phyloP scores from a whole-genome alignment of 2,329 filamentous ascomycete species.

The Tothia fuscella region DNA sequence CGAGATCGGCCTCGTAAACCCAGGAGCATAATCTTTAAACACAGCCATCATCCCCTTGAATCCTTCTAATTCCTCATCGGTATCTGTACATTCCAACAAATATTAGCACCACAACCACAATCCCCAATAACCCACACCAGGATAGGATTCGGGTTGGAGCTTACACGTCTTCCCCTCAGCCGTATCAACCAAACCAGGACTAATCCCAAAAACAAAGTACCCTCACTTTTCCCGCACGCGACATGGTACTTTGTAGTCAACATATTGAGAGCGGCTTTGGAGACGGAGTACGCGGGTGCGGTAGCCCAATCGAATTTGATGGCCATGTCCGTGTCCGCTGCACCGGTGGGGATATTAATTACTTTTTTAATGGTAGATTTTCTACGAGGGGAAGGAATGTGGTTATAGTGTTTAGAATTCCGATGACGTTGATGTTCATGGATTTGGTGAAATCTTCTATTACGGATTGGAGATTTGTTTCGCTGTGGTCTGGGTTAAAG shows the following conservation, averaged over 20 bases:
- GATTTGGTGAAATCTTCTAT: slow-evolving; percentile 13
- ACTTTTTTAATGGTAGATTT: slow-evolving; percentile 16
- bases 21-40: slow-evolving; percentile 1
- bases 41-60: background rate
- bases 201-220: slow-evolving; percentile 18
- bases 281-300: slow-evolving; percentile 16
- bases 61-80: background rate
- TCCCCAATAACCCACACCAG: background rate
- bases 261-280: slow-evolving; percentile 19
- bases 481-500: slow-evolving; percentile 1
- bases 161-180: slow-evolving; percentile 13
- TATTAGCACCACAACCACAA: background rate
- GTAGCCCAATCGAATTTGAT: slow-evolving; percentile 14
- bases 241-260: slow-evolving; percentile 19
- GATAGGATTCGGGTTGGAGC: background rate
- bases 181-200: slow-evolving; percentile 19
- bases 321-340: slow-evolving; percentile 20
- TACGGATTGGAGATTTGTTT: slow-evolving; percentile 13
- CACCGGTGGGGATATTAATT: slow-evolving; percentile 17
- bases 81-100: background rate
- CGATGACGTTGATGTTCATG: slow-evolving; percentile 18
- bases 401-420: slow-evolving; percentile 16
- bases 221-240: slow-evolving; percentile 14
- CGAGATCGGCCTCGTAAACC: slow-evolving; percentile 13
- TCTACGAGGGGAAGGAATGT: slow-evolving; percentile 20